Evolutionary conservation across 306 rosid genomes (phyloP), one percentile per base, ranked within the genome.

Genomic region (Fagus sylvatica): DNA sequence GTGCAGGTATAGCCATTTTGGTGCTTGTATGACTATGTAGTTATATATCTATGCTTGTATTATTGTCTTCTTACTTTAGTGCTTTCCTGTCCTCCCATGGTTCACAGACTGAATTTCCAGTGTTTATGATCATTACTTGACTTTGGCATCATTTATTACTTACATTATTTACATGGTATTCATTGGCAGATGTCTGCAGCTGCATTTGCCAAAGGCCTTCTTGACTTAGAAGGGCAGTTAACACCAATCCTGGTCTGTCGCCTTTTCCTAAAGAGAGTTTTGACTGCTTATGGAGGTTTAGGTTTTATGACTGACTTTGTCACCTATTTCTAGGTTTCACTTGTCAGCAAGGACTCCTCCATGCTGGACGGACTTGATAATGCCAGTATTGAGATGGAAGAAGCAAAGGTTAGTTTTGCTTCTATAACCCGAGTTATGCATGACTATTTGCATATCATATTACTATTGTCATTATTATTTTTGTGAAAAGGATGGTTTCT

Each of bases 331-430:
- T 76, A 93, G 99, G 99, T 95, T 84, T 95, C 99, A 49, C 98
- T 95, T 78, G 99, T 95, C 64, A 95, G 99, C 89, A 93, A 95
- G 84, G 98, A 95, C 88, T 93, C 94, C 68, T 95, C 99, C 81
- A 95, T 95, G 99, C 78, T 95, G 97, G 99, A 95, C 64, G 99
- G 99, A 77, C 99, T 95, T 82, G 99, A 95, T 78, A 91, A 95
- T 85, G 99, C 99, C 77, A 89, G 97, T 85, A 80, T 28, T 40
- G 98, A 95, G 89, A 95, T 95, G 97, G 89, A 89, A 46, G 93
- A 91, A 87, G 97, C 98, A 57, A 95, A 95, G 98, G 98, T 90
- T 72, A 19, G 71, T 34, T 62, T 36, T 33, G 59, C 74, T 69
- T 16, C 41, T 66, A 32, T 46, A 22, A 41, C 33, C 48, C 57